Evolutionary conservation across 2,329 filamentous ascomycete genomes (phyloP), one percentile per base, ranked within the genome.

Genomic region (Lomentospora prolificans): DNA sequence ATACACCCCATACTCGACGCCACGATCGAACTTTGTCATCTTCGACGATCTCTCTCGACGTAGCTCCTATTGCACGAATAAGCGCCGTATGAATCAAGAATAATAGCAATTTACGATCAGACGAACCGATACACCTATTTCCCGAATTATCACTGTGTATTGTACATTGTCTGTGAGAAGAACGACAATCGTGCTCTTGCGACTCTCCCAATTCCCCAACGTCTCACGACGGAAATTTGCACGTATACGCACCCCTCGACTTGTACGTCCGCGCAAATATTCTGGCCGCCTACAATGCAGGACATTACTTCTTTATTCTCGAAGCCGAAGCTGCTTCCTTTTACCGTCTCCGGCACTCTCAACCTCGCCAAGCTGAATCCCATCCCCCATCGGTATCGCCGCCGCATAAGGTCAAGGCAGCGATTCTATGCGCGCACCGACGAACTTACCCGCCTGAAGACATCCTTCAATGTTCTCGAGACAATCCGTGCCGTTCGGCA

Each of bases 401-500:
- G 28, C 8, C 44, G 53, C 12, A 31, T 50, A 19, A 64, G 66
- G 58, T 66, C 67, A 55, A 70, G 72, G 39, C 67, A 64, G 51
- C 69, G 72, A 50, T 61, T 63, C 41, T 60, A 63, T 55, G 63
- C 64, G 17, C 67, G 66, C 46, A 63, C 65, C 48, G 69, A 88
- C 53, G 86, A 86, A 60, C 82, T 96, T 65, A 81, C 89, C 53
- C 79, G 78, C 28, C 76, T 96, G 56, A 81, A 95, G 70, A 90
- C 84, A 14, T 96, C 90, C 1, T 88, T 90, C 70, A 90, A 87
- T 61, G 85, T 89, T 4, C 76, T 80, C 64, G 86, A 95, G 65
- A 90, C 90, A 10, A 71, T 96, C 59, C 81, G 82, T 58, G 81
- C 86, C 36, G 75, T 96, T 60, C 85, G 86, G 63, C 80, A 80